Evolutionary conservation across 2,329 filamentous ascomycete genomes (phyloP).

Genomic region (Raffaelea albimanens): DNA sequence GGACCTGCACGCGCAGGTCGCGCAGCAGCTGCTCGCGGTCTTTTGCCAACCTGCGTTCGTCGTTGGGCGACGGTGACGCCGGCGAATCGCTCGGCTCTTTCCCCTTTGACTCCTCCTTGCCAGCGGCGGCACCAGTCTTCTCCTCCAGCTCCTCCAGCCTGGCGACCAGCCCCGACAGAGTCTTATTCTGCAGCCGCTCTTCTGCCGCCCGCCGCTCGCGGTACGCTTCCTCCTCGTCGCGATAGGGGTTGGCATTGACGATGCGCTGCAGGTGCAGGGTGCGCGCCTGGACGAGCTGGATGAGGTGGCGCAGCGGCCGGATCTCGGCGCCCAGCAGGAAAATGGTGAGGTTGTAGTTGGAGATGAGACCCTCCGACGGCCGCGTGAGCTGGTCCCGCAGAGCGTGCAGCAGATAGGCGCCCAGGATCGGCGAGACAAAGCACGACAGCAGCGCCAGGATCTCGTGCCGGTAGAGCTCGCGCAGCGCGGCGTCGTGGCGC

Average conservation of each 20-base stretch:
- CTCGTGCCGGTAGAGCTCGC: conserved; percentile 67
- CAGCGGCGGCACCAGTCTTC: conserved; percentile 28
- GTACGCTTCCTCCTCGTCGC: conserved; percentile 10
- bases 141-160: conserved; percentile 64
- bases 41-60: too few relatives aligned
- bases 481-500: conserved; percentile 30
- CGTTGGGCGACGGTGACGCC: conserved; percentile 3
- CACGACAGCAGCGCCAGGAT: conserved; percentile 65
- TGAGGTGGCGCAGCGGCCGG: conserved; percentile 69
- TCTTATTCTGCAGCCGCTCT: conserved; percentile 23
- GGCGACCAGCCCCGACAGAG: conserved; percentile 46
- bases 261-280: conserved; percentile 75
- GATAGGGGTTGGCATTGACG: conserved; percentile 45
- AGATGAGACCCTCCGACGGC: conserved; percentile 78
- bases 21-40: conserved; percentile 27
- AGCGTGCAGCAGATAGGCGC: conserved; percentile 75
- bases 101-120: too few relatives aligned
- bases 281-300: conserved; percentile 68
- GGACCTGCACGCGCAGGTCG: conserved; percentile 56
- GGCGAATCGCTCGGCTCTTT: conserved; percentile 22
- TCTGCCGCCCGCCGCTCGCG: conserved; percentile 11
- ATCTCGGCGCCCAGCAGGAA: conserved; percentile 84
- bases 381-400: conserved; percentile 73
- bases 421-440: conserved; percentile 66
- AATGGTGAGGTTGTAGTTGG: conserved; percentile 85